Evolutionary conservation across 352 stramenopile species (phyloP).

Genomic region (Thraustotheca clavata): DNA sequence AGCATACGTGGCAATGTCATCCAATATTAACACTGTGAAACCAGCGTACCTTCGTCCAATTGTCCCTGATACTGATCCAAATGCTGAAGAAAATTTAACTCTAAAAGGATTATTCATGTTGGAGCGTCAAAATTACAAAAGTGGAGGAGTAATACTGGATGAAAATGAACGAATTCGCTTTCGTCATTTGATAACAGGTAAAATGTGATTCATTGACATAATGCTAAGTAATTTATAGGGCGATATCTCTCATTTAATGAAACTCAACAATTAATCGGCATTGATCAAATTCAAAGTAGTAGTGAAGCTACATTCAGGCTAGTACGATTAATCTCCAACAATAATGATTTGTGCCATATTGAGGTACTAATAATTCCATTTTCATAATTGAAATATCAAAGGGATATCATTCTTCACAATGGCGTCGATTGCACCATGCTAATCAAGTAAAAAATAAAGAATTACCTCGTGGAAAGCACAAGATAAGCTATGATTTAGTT

Average conservation of each 20-base stretch:
- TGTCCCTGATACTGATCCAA: neutral
- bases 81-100: neutral
- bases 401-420: neutral
- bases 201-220: neutral
- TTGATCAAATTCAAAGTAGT: neutral
- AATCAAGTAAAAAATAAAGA: neutral
- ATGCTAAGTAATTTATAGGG: neutral
- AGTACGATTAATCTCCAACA: neutral
- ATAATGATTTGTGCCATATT: neutral
- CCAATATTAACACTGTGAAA: neutral
- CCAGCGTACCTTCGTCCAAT: conserved; percentile 2
- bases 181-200: conserved; percentile 10
- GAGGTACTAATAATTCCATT: too few species aligned
- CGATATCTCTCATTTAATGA: neutral
- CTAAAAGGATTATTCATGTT: conserved; percentile 11
- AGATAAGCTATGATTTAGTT: neutral
- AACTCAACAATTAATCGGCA: neutral
- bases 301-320: neutral
- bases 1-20: neutral
- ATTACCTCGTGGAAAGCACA: neutral
- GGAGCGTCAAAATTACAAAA: neutral
- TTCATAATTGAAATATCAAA: neutral
- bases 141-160: neutral
- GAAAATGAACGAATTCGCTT: neutral
- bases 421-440: conserved; percentile 6